A percentile compares a stretch with the other conserved stretches of the same genome.
phyloP scores from a whole-genome alignment of 2,329 filamentous ascomycete genomes.

The Cladobotryum protrusum region DNA sequence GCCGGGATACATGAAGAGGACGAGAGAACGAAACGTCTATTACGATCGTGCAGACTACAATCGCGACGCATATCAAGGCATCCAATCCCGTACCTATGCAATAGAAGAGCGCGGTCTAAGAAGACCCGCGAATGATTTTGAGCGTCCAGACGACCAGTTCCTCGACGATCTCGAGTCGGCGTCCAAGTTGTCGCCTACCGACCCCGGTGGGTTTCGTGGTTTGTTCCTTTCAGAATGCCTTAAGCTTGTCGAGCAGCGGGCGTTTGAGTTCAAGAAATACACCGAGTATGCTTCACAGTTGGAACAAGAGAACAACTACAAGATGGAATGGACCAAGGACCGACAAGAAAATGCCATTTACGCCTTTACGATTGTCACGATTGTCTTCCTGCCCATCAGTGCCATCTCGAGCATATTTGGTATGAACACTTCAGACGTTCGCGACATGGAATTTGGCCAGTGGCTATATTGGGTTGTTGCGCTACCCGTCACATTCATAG shows the following conservation, averaged over 20 bases:
- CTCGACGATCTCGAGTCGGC: constrained; percentile 22
- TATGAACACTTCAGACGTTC: constrained; percentile 47
- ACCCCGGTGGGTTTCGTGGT: constrained; percentile 31
- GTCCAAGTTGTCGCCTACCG: constrained; percentile 30
- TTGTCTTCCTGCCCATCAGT: constrained; percentile 42
- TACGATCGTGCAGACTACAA: too few relatives aligned
- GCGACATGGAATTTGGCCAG: constrained; percentile 42
- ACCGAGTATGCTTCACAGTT: constrained; percentile 26
- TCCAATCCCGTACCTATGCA: background rate
- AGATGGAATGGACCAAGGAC: constrained; percentile 36
- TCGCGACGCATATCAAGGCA: background rate
- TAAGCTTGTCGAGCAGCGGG: constrained; percentile 31
- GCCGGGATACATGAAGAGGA: constrained; percentile 1
- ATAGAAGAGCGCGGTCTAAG: background rate
- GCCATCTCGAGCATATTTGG: constrained; percentile 44
- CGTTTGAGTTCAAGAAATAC: constrained; percentile 26
- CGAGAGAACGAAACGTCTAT: background rate
- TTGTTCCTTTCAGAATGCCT: constrained; percentile 35
- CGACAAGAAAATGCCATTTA: constrained; percentile 43
- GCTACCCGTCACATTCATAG: constrained; percentile 37
- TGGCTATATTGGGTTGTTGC: constrained; percentile 46
- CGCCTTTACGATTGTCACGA: constrained; percentile 44
- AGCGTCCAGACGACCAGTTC: constrained; percentile 17
- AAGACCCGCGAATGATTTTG: constrained; percentile 17
- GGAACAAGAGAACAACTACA: constrained; percentile 26